Base-by-base conservation (phyloP, 768 basidiomycete species). In the Paxillus involutus region DNA sequence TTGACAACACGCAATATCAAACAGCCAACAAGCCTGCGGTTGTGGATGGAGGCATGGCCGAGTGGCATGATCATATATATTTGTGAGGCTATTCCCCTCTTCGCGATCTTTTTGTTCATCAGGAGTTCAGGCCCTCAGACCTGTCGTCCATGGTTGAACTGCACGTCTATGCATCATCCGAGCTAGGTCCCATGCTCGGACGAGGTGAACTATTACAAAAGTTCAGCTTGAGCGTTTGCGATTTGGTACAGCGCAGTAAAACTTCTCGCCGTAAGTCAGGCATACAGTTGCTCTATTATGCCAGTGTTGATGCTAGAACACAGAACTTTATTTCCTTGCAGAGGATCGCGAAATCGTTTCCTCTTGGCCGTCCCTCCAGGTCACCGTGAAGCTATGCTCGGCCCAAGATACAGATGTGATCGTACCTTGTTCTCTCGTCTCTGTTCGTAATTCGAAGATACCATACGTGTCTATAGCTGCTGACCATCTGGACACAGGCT, bases 161-260 rank as follows among this genome's bases (percentile, higher is more conserved):
- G 36, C 17, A 5, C 7, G 9, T 52, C 12, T 37, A 49, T 29
- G 57, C 37, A 12, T 56, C 55, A 0, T 52, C 46, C 19, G 51
- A 56, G 35, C 29, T 52, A 3, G 46, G 46, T 26, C 54, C 50
- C 19, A 49, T 49, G 7, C 35, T 58, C 6, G 54, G 57, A 19
- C 30, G 32, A 13, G 55, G 57, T 11, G 39, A 56, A 12, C 21
- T 35, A 29, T 21, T 56, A 19, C 29, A 42, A 3, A 44, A 16
- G 35, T 12, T 37, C 5, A 26, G 24, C 32, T 17, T 44, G 32
- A 48, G 41, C 14, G 29, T 29, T 8, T 12, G 13, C 3, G 26
- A 53, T 13, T 17, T 56, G 24, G 8, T 44, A 35, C 43, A 32
- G 3, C 45, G 4, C 8, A 32, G 19, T n/a, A 16, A 11, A 6